phyloP scores from a whole-genome alignment of 805 yeast species.

The Metschnikowia similis region DNA sequence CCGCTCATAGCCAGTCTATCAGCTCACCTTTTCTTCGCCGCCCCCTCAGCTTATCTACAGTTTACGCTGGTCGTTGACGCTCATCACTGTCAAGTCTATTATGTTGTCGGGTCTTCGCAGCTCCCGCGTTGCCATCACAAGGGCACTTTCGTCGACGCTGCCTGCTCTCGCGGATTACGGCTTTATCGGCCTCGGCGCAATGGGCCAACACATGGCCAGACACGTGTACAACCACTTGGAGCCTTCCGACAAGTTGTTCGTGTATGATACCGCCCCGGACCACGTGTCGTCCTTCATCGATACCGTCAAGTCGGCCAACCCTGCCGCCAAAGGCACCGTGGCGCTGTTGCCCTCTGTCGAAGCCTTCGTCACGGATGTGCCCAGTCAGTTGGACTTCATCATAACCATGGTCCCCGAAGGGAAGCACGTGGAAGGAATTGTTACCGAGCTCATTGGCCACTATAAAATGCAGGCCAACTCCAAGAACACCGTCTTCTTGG shows the following conservation, averaged over 20 bases:
- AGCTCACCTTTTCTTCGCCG: too few species aligned
- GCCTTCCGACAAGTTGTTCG: conserved; percentile 37
- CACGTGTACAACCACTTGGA: conserved; percentile 40
- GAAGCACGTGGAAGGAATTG: conserved; percentile 41
- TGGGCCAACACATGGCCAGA: conserved; percentile 55
- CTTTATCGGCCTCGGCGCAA: conserved; percentile 54
- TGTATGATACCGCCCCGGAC: conserved; percentile 38
- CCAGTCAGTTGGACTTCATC: conserved; percentile 35
- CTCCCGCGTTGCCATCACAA: not conserved
- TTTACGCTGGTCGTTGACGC: too few species aligned
- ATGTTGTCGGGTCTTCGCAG: not conserved
- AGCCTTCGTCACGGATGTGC: conserved; percentile 28
- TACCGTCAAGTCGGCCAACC: conserved; percentile 21
- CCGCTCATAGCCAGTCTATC: too few species aligned
- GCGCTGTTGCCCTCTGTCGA: conserved; percentile 18
- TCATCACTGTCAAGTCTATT: too few species aligned
- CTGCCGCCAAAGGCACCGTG: conserved; percentile 20
- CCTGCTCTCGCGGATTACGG: conserved; percentile 31
- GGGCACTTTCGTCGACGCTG: conserved; percentile 7
- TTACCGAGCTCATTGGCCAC: conserved; percentile 32
- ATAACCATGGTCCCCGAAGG: conserved; percentile 57
- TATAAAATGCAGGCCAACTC: conserved; percentile 19
- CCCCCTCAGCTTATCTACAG: too few species aligned
- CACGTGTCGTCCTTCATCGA: conserved; percentile 24
- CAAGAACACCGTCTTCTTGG: conserved; percentile 34